These are phyloP conservation scores for Apophysomyces trapeziformis DNA, from an alignment of 371 early-diverging fungal species.

Conservation along the genomic window DNA sequence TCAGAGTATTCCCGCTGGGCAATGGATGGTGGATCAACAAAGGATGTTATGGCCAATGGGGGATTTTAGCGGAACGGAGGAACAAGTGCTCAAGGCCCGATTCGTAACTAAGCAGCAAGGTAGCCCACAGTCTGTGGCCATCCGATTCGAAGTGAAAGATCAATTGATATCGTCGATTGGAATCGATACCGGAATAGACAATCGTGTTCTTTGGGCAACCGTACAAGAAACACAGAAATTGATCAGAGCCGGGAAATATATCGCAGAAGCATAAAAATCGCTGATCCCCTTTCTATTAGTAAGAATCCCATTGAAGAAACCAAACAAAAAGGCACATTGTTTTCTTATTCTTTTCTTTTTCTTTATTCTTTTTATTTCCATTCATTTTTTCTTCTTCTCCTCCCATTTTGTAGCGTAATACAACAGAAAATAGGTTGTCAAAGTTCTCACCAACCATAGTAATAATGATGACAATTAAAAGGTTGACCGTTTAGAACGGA, in stretches of 20 bases:
- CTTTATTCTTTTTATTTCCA: too few relatives aligned
- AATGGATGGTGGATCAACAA: constrained; percentile 55
- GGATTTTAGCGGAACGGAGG: constrained; percentile 32
- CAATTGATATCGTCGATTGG: constrained; percentile 32
- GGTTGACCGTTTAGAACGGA: too few relatives aligned
- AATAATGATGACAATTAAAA: too few relatives aligned
- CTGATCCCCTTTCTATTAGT: not conserved
- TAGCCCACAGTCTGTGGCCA: constrained; percentile 51
- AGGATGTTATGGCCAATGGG: constrained; percentile 61
- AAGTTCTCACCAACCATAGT: too few relatives aligned
- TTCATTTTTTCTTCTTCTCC: too few relatives aligned
- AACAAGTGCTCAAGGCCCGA: constrained; percentile 51
- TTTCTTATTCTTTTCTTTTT: too few relatives aligned
- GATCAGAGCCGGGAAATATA: constrained; percentile 40
- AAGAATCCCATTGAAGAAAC: not conserved
- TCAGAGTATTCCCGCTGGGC: constrained; percentile 57
- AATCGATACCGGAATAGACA: constrained; percentile 26
- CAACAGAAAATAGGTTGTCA: too few relatives aligned
- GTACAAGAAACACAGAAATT: constrained; percentile 21
- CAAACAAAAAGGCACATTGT: too few relatives aligned
- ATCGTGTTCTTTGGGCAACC: constrained; percentile 25
- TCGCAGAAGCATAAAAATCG: constrained; percentile 34
- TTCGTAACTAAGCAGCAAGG: constrained; percentile 50
- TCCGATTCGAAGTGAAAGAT: constrained; percentile 54
- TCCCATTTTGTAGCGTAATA: too few relatives aligned